Evolutionary conservation across 148 eudicot genomes (phyloP).

Genomic region (Suaeda aralocaspica): DNA sequence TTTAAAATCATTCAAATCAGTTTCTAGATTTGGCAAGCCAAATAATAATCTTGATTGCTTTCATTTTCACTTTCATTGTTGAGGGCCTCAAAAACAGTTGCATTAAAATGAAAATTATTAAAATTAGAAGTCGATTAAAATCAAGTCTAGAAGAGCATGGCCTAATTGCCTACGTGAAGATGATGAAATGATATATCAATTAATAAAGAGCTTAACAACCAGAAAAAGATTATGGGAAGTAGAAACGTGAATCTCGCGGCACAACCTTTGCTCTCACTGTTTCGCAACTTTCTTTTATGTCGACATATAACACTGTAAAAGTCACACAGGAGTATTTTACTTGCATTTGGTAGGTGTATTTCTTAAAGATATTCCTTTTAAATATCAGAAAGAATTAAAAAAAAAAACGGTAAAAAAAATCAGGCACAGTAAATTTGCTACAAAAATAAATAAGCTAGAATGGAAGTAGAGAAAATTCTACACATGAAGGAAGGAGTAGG

Average conservation of each 20-base stretch:
- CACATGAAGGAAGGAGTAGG: slow-evolving; percentile 30
- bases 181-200: no score
- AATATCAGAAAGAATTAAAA: background rate
- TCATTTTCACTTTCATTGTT: no score
- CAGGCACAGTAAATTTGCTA: no score
- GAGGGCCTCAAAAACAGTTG: no score
- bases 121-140: no score
- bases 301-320: background rate
- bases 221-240: slow-evolving; percentile 8
- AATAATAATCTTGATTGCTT: no score
- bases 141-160: no score
- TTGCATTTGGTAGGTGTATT: background rate
- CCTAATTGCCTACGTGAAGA: no score
- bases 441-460: background rate
- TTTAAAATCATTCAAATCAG: no score
- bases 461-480: slow-evolving; percentile 25
- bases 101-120: no score
- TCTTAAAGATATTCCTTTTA: background rate
- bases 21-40: no score
- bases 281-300: background rate
- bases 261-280: slow-evolving; percentile 1
- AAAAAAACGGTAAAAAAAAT: background rate
- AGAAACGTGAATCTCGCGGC: slow-evolving; percentile 4
- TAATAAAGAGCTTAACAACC: background rate
- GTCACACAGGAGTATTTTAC: background rate